A percentile compares a stretch with the other conserved stretches of the same genome.
Evolutionary conservation across 164 flowering plant genomes (phyloP).

Genomic region (Nymphaea thermarum): DNA sequence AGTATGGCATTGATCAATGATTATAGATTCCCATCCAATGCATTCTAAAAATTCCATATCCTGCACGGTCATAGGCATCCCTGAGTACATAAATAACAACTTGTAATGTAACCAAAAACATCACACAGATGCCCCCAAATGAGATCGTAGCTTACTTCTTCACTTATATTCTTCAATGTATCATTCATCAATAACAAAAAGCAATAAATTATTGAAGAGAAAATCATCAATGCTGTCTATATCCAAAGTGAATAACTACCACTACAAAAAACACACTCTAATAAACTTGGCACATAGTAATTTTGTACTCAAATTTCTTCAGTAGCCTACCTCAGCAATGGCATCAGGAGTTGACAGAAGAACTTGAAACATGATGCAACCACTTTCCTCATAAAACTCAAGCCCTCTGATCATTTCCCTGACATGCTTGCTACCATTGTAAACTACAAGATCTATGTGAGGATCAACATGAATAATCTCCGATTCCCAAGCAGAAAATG

Average conservation of each 20-base stretch:
- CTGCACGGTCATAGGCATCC: conserved; percentile 21
- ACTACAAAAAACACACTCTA: background rate
- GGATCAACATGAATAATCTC: conserved; percentile 47
- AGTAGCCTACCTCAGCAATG: conserved; percentile 40
- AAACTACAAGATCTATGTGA: conserved; percentile 42
- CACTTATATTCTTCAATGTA: too few species aligned
- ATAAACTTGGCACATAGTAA: background rate
- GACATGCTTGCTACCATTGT: conserved; percentile 34
- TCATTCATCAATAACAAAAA: too few species aligned
- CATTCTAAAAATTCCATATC: conserved; percentile 36
- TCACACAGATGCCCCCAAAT: too few species aligned
- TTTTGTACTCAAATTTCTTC: background rate
- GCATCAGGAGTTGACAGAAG: conserved; percentile 48
- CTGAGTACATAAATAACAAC: background rate
- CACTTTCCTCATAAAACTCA: conserved; percentile 55
- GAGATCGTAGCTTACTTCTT: too few species aligned
- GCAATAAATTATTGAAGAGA: too few species aligned
- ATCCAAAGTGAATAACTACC: background rate
- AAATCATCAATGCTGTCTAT: too few species aligned
- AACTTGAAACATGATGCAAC: conserved; percentile 43
- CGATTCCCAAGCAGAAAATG: conserved; percentile 48
- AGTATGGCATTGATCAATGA: conserved; percentile 54
- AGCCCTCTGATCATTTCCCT: conserved; percentile 32
- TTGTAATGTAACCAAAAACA: too few species aligned
- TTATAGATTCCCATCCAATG: conserved; percentile 50